A percentile compares a stretch with the other conserved stretches of the same genome.
Evolutionary conservation across 2,329 filamentous ascomycete species (phyloP).

Genomic region (Rhinocladiella similis): DNA sequence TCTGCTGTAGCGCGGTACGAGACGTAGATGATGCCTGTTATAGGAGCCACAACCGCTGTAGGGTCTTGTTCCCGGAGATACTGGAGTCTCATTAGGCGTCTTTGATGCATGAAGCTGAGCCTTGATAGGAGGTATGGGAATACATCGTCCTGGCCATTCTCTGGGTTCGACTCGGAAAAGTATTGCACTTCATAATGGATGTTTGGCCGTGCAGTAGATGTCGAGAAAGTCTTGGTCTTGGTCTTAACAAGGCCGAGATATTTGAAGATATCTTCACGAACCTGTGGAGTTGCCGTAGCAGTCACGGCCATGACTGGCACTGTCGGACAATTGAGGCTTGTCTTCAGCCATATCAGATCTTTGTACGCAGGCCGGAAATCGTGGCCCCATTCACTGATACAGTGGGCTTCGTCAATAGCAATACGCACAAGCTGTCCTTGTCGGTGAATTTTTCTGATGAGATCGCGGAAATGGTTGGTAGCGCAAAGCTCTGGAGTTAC

Average conservation of each 20-base stretch:
- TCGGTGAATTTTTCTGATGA: constrained; percentile 69
- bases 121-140: constrained; percentile 74
- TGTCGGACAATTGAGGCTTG: constrained; percentile 66
- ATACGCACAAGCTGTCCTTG: constrained; percentile 85
- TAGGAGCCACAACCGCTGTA: constrained; percentile 33
- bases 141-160: constrained; percentile 67
- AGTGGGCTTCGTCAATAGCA: constrained; percentile 92
- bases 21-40: constrained; percentile 51
- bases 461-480: constrained; percentile 72
- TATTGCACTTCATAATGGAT: constrained; percentile 87
- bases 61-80: constrained; percentile 34
- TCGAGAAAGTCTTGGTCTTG: constrained; percentile 68
- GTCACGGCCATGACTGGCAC: constrained; percentile 93
- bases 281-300: constrained; percentile 80
- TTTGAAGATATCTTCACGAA: constrained; percentile 78
- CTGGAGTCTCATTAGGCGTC: constrained; percentile 59
- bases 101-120: constrained; percentile 70
- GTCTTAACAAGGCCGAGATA: constrained; percentile 66
- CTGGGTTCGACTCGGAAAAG: constrained; percentile 35
- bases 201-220: constrained; percentile 80
- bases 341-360: constrained; percentile 79
- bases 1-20: constrained; percentile 43
- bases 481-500: constrained; percentile 90
- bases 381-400: constrained; percentile 97
- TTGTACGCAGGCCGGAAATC: constrained; percentile 95